Evolutionary conservation across 768 basidiomycete species (phyloP), one percentile per base, ranked within the genome.

Genomic region (Boletus sensibilis): DNA sequence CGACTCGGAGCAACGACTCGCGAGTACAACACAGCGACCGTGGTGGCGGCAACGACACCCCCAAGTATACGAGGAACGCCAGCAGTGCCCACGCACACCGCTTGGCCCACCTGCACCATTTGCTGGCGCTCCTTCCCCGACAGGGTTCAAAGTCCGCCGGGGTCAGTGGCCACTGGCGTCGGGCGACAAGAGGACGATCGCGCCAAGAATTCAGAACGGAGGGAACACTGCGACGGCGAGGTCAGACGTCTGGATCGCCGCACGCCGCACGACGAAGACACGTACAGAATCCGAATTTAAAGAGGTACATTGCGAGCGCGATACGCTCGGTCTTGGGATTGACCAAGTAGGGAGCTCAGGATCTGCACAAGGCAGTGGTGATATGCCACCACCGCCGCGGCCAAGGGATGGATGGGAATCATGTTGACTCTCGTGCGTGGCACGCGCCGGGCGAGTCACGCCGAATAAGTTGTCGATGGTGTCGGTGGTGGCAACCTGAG

Each of bases 261-360:
- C 33, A 34, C 33, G 33, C 11, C 3, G 33, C 2, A 12, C 33
- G 42, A 12, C 20, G n/a, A 25, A 10, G 23, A 42, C 9, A 75
- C 79, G 68, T 60, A 80, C 79, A 42, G 64, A 80, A 79, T 40
- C 79, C 79, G 43, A 74, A 78, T 55, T 74, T 76, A 71, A 79
- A 80, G 38, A 79, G 69, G 58, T 76, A 76, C 65, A 70, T 72
- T 14, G 78, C 77, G 55, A 79, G 73, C 44, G 78, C 78, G 35
- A 68, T 59, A 34, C 75, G 77, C 65, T 76, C 74, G 11, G 67
- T 67, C 20, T 39, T 14, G 21, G 72, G 43, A 11, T 52, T 18
- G 63, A 61, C 53, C 76, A 76, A 16, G 72, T 64, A n/a, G 72
- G 75, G 9, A 69, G 70, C 41, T 65, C 74, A 13, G 56, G 51